Conservation (phyloP, 805 yeast species). For the Wickerhamomyces silvicola region DNA sequence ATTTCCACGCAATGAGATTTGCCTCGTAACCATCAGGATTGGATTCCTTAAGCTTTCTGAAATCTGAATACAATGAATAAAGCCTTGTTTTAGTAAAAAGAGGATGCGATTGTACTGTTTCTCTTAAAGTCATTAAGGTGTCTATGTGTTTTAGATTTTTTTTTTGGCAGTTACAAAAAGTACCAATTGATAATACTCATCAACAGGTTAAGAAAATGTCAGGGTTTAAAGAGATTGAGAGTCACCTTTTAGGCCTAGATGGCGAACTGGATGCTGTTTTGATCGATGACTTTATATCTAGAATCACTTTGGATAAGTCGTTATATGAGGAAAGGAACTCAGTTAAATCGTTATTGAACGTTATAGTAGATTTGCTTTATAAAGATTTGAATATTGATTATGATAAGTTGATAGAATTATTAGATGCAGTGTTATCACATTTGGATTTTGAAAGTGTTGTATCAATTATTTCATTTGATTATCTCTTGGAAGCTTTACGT, state of each 20-base stretch:
- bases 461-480: constrained; percentile 9
- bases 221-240: too few relatives aligned
- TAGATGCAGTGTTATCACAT: constrained; percentile 9
- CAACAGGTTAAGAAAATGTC: too few relatives aligned
- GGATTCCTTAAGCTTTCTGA: constrained; percentile 27
- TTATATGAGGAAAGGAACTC: constrained; percentile 1
- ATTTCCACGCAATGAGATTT: constrained; percentile 32
- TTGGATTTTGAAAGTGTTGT: constrained; percentile 15
- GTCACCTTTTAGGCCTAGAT: too few relatives aligned
- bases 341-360: constrained; percentile 3
- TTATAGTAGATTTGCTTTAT: constrained; percentile 3
- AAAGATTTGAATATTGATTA: constrained; percentile 9
- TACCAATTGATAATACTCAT: too few relatives aligned
- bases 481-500: constrained; percentile 15
- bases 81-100: constrained; percentile 29
- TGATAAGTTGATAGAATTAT: constrained; percentile 9
- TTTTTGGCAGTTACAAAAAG: too few relatives aligned
- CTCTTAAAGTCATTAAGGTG: too few relatives aligned
- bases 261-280: not conserved
- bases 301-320: constrained; percentile 7
- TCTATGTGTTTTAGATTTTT: too few relatives aligned
- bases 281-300: constrained; percentile 1
- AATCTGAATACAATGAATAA: constrained; percentile 33
- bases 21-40: constrained; percentile 38
- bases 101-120: constrained; percentile 8